A percentile compares a stretch with the other conserved stretches of the same genome.
These are phyloP conservation scores for Oemleria cerasiformis DNA, from an alignment of 306 rosid genomes.

Conservation along the genomic window DNA sequence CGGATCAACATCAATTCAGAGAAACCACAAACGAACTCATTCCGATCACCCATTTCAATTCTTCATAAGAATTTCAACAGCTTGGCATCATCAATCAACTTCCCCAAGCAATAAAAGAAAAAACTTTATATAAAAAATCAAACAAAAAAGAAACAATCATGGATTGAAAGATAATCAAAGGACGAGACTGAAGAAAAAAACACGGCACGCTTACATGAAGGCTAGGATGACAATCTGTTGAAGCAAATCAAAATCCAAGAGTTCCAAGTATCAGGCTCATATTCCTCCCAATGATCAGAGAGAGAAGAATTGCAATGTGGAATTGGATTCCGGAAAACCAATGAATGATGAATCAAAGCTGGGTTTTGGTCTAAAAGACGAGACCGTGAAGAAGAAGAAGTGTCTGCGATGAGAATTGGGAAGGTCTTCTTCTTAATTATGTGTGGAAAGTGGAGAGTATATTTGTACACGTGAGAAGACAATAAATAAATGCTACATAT, in stretches of 20 bases:
- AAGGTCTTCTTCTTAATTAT: neutral
- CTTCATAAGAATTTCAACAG: neutral
- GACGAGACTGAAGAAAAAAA: conserved; percentile 1
- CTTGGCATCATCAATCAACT: conserved; percentile 9
- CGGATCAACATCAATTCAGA: neutral
- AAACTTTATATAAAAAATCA: neutral
- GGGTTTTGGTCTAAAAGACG: neutral
- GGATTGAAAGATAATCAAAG: neutral
- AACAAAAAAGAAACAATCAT: neutral
- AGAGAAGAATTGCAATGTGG: neutral
- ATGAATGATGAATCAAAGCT: neutral
- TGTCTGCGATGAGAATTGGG: neutral
- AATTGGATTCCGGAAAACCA: neutral
- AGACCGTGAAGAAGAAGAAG: neutral
- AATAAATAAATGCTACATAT: neutral
- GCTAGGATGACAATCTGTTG: neutral
- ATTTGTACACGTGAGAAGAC: neutral
- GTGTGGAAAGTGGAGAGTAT: neutral
- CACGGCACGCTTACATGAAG: conserved; percentile 13
- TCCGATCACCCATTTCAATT: neutral
- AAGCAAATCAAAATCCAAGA: neutral
- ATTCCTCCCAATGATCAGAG: neutral
- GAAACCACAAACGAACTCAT: neutral
- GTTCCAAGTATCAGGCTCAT: neutral
- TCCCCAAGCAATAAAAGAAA: neutral